These are phyloP conservation scores for Neurospora intermedia DNA, from an alignment of 495 filamentous ascomycete species.

Conservation along the genomic window DNA sequence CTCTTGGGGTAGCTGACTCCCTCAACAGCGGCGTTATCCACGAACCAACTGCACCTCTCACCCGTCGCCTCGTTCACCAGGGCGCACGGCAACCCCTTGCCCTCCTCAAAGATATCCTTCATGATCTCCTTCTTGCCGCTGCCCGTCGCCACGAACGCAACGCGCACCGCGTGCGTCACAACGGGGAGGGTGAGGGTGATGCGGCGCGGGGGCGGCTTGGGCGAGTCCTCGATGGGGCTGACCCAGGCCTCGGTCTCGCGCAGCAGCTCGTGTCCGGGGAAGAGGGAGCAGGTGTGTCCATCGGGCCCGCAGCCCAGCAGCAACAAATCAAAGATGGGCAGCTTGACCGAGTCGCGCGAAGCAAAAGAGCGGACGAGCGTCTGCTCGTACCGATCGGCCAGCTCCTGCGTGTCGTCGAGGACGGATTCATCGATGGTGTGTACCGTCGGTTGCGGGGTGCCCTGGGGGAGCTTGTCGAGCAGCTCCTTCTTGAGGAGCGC, in stretches of 20 bases:
- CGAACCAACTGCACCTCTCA: conserved; percentile 91
- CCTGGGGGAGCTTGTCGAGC: conserved; percentile 70
- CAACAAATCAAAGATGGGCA: conserved; percentile 89
- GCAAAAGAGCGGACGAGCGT: conserved; percentile 74
- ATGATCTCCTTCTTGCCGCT: conserved; percentile 81
- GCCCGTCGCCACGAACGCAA: conserved; percentile 89
- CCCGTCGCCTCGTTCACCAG: conserved; percentile 74
- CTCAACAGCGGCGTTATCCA: conserved; percentile 70
- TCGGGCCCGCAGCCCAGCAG: conserved; percentile 90
- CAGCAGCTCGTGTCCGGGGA: conserved; percentile 79
- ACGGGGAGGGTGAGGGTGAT: conserved; percentile 91
- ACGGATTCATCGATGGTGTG: conserved; percentile 63
- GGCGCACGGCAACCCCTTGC: conserved; percentile 74
- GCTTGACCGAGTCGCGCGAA: conserved; percentile 72
- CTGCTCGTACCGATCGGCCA: conserved; percentile 91
- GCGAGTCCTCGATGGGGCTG: conserved; percentile 77
- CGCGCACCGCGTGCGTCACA: conserved; percentile 66
- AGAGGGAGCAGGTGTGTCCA: conserved; percentile 93
- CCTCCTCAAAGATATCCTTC: conserved; percentile 74
- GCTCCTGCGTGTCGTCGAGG: conserved; percentile 76
- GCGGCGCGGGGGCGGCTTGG: conserved; percentile 82
- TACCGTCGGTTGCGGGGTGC: conserved; percentile 54
- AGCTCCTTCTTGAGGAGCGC: conserved; percentile 74
- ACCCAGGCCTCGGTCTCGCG: conserved; percentile 90
- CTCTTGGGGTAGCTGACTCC: conserved; percentile 70